phyloP scores from a whole-genome alignment of 2,329 filamentous ascomycete genomes.

The Beauveria caledonica region DNA sequence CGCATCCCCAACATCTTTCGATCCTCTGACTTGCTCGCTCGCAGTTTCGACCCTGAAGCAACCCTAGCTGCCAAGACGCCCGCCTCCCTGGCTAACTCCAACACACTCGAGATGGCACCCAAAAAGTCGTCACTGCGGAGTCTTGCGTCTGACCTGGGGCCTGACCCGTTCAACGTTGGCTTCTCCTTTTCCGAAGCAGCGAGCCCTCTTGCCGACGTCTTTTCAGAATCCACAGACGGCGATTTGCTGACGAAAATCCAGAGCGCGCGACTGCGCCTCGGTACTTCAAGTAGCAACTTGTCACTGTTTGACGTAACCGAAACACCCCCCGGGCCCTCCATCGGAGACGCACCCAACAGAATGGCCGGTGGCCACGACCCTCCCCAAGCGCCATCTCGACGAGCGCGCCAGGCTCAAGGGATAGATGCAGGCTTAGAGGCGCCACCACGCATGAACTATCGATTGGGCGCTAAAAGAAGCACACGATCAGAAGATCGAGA shows the following conservation, averaged over 20 bases:
- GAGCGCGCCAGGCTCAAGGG: slow-evolving; percentile 45
- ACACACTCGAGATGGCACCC: slow-evolving; percentile 30
- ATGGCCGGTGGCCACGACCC: slow-evolving; percentile 31
- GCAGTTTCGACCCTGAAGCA: slow-evolving; percentile 35
- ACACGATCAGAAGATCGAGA: slow-evolving; percentile 29
- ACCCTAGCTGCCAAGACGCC: slow-evolving; percentile 31
- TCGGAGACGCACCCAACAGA: slow-evolving; percentile 17
- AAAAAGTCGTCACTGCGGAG: slow-evolving; percentile 35
- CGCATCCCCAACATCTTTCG: slow-evolving; percentile 83
- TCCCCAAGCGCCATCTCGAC: slow-evolving; percentile 44
- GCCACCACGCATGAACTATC: slow-evolving; percentile 57
- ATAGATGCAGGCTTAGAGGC: slow-evolving; percentile 47
- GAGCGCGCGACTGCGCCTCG: slow-evolving; percentile 40
- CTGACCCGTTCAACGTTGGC: slow-evolving; percentile 45
- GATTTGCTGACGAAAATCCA: slow-evolving; percentile 50
- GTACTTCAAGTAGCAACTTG: slow-evolving; percentile 28
- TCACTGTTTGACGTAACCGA: slow-evolving; percentile 50
- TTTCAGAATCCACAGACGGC: slow-evolving; percentile 37
- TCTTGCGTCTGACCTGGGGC: slow-evolving; percentile 27
- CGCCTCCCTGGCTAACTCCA: slow-evolving; percentile 16
- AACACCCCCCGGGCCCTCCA: slow-evolving; percentile 39
- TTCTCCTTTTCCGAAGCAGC: slow-evolving; percentile 34
- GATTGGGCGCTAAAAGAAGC: slow-evolving; percentile 37
- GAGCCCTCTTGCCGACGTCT: slow-evolving; percentile 32
- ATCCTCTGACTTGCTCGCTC: slow-evolving; percentile 47